Base-by-base conservation (phyloP, 345 rosid genomes). In the Iberis pinnata region DNA sequence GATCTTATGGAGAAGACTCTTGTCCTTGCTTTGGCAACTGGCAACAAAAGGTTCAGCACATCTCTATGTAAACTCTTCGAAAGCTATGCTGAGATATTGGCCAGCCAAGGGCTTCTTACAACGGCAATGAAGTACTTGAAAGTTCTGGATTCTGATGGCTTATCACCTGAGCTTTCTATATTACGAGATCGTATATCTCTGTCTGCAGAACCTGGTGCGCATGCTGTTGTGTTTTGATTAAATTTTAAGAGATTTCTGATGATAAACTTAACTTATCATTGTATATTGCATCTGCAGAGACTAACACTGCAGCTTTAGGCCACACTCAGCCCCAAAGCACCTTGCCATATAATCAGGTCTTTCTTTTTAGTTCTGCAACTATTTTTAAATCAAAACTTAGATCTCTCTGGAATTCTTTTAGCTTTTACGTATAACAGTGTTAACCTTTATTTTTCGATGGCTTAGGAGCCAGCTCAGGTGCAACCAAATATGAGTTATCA, bases 1-100 rank as follows among this genome's bases (percentile, higher is more conserved):
- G 99, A 93, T 70, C 77, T 93, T 71, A 93, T 88, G 99, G 99
- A 93, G 76, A 93, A 93, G 78, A 93, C 99, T 37, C 88, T 88
- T 32, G 97, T 83, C 42, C 82, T 93, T 73, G 92, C 92, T 58
- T 75, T 93, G 79, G 99, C 97, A 55, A 83, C 84, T 48, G 95
- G 95, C 15, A 88, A 93, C 75, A 88, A 82, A 76, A 78, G 63
- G 65, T 88, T 93, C 64, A 86, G 97, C 61, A 78, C 92, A 67
- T 78, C 97, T 50, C 70, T 93, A 16, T 93, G 88, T 80, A 88
- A 83, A 73, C 90, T 93, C 56, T 94, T 93, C 70, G 99, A 88
- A 82, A 86, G 82, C 49, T 88, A 93, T 76, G 90, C 95, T 20
- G 99, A 93, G 71, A 88, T 88, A 68, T 77, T 93, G 73, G 94